Percentiles rank a stretch among this genome's conserved stretches.
Evolutionary conservation across 306 rosid species (phyloP).

Genomic region (Bauhinia variegata): DNA sequence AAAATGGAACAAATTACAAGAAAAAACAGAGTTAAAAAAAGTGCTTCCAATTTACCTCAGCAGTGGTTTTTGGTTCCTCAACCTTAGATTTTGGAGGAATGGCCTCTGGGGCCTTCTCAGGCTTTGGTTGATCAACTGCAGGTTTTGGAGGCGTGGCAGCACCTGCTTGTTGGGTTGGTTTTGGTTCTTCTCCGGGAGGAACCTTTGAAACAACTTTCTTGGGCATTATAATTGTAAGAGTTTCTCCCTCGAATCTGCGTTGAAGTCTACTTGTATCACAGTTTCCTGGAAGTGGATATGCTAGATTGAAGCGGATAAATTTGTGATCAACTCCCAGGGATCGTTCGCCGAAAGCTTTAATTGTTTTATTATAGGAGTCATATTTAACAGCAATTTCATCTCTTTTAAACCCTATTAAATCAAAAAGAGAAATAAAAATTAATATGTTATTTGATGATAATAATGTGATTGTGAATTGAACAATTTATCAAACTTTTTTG

Average conservation of each 20-base stretch:
- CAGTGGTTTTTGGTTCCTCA: no score
- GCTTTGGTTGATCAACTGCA: background rate
- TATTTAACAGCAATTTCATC: no score
- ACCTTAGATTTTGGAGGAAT: background rate
- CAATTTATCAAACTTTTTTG: no score
- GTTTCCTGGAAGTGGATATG: conserved; percentile 30
- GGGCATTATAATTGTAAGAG: conserved; percentile 41
- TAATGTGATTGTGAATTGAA: no score
- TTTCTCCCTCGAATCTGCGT: conserved; percentile 20
- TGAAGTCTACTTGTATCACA: conserved; percentile 20
- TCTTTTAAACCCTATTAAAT: no score
- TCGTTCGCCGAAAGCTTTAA: conserved; percentile 34
- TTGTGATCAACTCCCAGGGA: conserved; percentile 17
- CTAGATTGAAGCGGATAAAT: conserved; percentile 38
- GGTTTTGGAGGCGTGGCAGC: conserved; percentile 24
- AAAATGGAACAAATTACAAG: no score
- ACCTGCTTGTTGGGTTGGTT: conserved; percentile 24
- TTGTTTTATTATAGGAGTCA: background rate
- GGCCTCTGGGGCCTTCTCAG: conserved; percentile 11
- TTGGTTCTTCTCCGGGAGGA: background rate
- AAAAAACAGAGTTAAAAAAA: no score
- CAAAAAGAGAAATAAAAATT: no score
- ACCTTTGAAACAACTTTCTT: conserved; percentile 15
- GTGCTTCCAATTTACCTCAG: no score
- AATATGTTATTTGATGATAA: no score